Conservation (phyloP, 805 yeast genomes). For the Wickerhamiella sergipiensis region DNA sequence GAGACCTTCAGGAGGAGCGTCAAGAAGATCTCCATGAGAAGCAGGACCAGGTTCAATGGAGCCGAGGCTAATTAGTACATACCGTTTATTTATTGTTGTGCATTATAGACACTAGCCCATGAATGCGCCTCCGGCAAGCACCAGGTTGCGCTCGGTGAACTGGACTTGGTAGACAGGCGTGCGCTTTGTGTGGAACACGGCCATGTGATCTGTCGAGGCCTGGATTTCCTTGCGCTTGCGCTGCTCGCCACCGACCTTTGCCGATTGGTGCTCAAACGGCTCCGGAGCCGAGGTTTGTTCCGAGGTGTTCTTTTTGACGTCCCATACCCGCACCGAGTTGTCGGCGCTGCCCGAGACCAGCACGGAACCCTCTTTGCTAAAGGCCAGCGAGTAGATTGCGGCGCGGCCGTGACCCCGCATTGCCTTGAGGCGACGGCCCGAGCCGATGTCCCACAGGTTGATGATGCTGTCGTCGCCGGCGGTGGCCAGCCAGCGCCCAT, state of each 20-base stretch:
- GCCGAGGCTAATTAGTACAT: conserved; percentile 1
- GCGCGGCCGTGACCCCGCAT: conserved; percentile 93
- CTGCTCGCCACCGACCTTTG: conserved; percentile 11
- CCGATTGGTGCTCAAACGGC: conserved; percentile 29
- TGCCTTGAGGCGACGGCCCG: conserved; percentile 74
- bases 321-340: conserved; percentile 91
- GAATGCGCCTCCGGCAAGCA: conserved; percentile 88
- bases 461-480: conserved; percentile 89
- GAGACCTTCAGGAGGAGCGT: too few species aligned
- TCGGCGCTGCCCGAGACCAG: conserved; percentile 89
- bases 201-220: conserved; percentile 84
- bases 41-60: too few species aligned
- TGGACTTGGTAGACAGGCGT: conserved; percentile 90
- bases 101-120: conserved; percentile 22
- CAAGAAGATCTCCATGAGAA: too few species aligned
- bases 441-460: conserved; percentile 86
- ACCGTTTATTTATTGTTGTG: not conserved
- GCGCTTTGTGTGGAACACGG: conserved; percentile 83
- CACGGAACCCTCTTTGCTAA: conserved; percentile 77
- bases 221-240: conserved; percentile 49
- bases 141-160: conserved; percentile 80
- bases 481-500: conserved; percentile 91
- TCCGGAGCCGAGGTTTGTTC: conserved; percentile 78
- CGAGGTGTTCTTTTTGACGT: conserved; percentile 68
- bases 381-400: conserved; percentile 71